Evolutionary conservation across 495 filamentous ascomycete species (phyloP), one percentile per base, ranked within the genome.

Genomic region (Articulospora tetracladia): DNA sequence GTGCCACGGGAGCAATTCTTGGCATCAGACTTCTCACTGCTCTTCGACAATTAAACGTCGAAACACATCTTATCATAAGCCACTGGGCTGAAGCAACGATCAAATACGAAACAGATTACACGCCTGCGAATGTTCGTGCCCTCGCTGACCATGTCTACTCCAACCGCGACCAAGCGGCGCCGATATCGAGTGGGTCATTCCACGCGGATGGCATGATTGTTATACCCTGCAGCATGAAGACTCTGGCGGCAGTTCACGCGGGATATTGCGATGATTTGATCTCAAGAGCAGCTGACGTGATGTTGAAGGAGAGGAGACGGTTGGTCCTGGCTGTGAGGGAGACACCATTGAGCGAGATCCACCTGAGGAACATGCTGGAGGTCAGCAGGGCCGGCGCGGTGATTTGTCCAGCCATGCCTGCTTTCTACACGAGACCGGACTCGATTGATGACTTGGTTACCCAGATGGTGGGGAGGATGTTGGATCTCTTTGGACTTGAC

Each of bases 401-500:
- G 11, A 73, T 80, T 19, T 78, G 75, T 30, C 76, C 77, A 2
- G 73, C 74, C 6, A 69, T 76, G 22, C 74, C 73, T n/a, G 75
- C 77, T 3, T 75, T 70, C 51, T 79, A 78, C 54, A 76, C 73
- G 26, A 58, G 60, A 57, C 65, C 76, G 4, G 57, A 59, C 0
- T 64, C 59, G 15, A 61, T 77, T 7, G 72, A 78, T 25, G 75
- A 77, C 3, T 34, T 79, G 61, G 67, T 73, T 1, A 66, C 77
- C 49, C 76, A 78, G 58, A 77, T 68, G 57, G 73, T 79, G 0
- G 74, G 72, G 6, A 61, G 75, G 10, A 77, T 79, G 69, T 53
- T 79, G 53, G 76, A 79, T 53, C 41, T 78, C n/a, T 74, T 79
- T 53, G 73, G 73, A 48, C 50, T 78, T 47, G 72, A 79, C 39